Percentiles rank a stretch among this genome's conserved stretches.
phyloP scores from a whole-genome alignment of 768 basidiomycete genomes.

The Sarcodon aspratus region DNA sequence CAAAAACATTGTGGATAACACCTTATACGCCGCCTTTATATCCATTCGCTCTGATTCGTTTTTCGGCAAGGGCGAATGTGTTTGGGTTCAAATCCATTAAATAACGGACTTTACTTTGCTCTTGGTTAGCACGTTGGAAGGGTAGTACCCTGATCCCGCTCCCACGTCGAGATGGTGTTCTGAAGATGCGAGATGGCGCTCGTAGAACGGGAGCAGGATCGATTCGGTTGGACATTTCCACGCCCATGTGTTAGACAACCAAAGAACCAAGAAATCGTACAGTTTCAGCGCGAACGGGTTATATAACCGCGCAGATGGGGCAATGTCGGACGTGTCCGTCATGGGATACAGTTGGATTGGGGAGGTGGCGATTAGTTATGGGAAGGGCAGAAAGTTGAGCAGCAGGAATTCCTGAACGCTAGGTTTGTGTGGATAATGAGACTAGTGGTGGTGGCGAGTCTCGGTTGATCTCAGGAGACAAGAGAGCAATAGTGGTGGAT shows the following conservation, averaged over 20 bases:
- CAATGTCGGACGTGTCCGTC: background rate
- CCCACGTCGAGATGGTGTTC: conserved; percentile 10
- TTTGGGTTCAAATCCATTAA: conserved; percentile 9
- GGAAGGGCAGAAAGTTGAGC: too few species aligned
- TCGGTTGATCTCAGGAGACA: too few species aligned
- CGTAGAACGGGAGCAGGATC: conserved; percentile 9
- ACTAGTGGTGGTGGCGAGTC: too few species aligned
- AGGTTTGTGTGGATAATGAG: too few species aligned
- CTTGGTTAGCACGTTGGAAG: background rate
- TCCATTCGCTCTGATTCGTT: conserved; percentile 4
- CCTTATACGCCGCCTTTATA: conserved; percentile 5
- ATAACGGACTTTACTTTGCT: conserved; percentile 5
- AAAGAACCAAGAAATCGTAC: conserved; percentile 9
- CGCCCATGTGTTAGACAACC: conserved; percentile 5
- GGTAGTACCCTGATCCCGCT: conserved; percentile 12
- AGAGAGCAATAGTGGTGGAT: too few species aligned
- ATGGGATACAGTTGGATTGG: too few species aligned
- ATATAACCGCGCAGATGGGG: conserved; percentile 6
- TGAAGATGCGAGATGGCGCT: conserved; percentile 5
- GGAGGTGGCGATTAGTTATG: too few species aligned
- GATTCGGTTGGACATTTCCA: conserved; percentile 6
- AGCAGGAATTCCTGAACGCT: too few species aligned
- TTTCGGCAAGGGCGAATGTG: conserved; percentile 5
- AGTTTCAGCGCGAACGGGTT: background rate
- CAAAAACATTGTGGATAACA: conserved; percentile 6